Evolutionary conservation across 176 grass and related monocot species (phyloP), one percentile per base, ranked within the genome.

Genomic region (Aegilops speltoides): DNA sequence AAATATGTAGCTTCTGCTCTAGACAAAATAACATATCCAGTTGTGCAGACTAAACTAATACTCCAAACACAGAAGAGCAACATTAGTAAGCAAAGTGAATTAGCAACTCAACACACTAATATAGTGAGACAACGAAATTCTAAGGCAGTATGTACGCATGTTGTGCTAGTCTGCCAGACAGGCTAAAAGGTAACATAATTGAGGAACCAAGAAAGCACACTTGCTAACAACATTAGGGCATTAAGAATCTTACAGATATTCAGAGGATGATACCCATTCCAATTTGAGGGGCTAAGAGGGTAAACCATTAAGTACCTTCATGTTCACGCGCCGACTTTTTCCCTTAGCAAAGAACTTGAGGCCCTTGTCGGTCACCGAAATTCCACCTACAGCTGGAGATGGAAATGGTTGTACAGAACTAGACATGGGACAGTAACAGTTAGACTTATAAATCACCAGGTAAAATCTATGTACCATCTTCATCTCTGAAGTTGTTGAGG

Each of bases 71-170:
- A 83, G 23, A 83, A 83, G 68, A 83, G 68, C 22, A 83, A 83
- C 50, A 41, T 73, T 83, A 62, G 50, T 32, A 43, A 83, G 61
- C 82, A 41, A 76, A 76, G 82, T 84, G 82, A 84, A 76, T 84
- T 64, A 84, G 70, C 70, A 84, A 84, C 82, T 76, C 82, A 61
- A 61, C 54, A 78, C 76, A 78, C 76, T 28, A 17, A 17, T 81
- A 81, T 81, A 68, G 79, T 34, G 63, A 82, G 79, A 82, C 54
- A 79, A 68, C 2, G 38, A 68, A 81, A 68, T 81, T 81, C 79
- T 81, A 68, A 68, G 79, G 62, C 33, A 71, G 25, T 52, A 52
- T 52, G 48, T 52, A 52, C 5, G 48, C 48, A 52, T 52, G 48
- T 52, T 52, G 1, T 16, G 48, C 48, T 52, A 52, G 4, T 52